Evolutionary conservation across 2,329 filamentous ascomycete species (phyloP).

Genomic region (Meredithiella fracta): DNA sequence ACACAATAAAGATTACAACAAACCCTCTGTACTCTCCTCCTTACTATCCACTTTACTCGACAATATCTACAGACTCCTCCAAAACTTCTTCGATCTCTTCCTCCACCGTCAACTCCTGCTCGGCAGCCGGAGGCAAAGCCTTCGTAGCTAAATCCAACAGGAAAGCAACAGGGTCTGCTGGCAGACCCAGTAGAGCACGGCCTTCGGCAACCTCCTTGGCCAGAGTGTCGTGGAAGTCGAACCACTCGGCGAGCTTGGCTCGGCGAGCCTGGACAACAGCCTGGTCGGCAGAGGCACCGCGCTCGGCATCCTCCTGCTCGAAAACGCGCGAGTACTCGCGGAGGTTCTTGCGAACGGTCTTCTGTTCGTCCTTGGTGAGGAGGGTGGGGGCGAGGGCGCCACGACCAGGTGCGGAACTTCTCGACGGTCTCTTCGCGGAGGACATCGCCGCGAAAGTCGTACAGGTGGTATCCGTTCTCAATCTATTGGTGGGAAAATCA

Average conservation of each 20-base stretch:
- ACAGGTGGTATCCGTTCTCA: constrained; percentile 96
- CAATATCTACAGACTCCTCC: constrained; percentile 70
- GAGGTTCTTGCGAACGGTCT: constrained; percentile 93
- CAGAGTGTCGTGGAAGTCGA: constrained; percentile 61
- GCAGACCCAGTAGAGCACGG: constrained; percentile 48
- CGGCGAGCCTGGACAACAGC: constrained; percentile 82
- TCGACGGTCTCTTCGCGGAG: constrained; percentile 84
- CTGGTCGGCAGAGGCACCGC: constrained; percentile 82
- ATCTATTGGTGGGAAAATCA: constrained; percentile 14
- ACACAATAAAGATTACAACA: background rate
- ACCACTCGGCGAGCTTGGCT: constrained; percentile 73
- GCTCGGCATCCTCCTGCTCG: constrained; percentile 86
- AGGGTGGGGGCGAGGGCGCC: constrained; percentile 92
- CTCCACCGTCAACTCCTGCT: constrained; percentile 50
- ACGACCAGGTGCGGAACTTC: constrained; percentile 94
- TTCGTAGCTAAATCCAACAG: constrained; percentile 40
- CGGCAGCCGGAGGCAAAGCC: constrained; percentile 42
- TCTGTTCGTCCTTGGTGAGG: constrained; percentile 91
- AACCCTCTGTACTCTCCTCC: background rate
- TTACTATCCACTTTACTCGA: constrained; percentile 21
- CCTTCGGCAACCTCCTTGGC: constrained; percentile 59
- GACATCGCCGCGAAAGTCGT: constrained; percentile 83
- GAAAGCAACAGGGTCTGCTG: constrained; percentile 46
- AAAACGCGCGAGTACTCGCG: constrained; percentile 91
- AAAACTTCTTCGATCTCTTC: constrained; percentile 53